These are phyloP conservation scores for Phytophthora meadii DNA, from an alignment of 352 stramenopile genomes.

Conservation along the genomic window DNA sequence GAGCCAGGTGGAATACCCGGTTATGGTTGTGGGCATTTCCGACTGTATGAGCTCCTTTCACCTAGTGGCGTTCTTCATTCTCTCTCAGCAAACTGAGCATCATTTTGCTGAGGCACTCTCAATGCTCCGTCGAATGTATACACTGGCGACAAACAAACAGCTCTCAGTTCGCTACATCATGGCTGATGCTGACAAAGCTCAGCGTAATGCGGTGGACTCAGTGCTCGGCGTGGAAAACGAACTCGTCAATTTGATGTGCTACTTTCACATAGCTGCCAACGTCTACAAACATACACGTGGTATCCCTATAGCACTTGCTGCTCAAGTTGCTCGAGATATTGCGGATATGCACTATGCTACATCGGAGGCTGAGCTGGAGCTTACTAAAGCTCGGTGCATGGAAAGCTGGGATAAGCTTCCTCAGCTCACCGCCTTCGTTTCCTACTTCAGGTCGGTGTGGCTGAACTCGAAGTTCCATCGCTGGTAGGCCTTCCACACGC, in stretches of 20 bases:
- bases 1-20: constrained; percentile 18
- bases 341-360: constrained; percentile 3
- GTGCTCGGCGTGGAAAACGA: constrained; percentile 6
- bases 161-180: neutral
- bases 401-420: neutral
- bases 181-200: constrained; percentile 6
- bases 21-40: constrained; percentile 18
- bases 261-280: constrained; percentile 1
- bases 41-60: constrained; percentile 29
- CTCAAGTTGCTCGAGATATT: neutral
- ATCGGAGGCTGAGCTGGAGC: neutral
- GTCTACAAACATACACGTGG: constrained; percentile 1
- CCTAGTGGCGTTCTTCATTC: constrained; percentile 23
- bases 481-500: constrained; percentile 9
- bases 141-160: too few relatives aligned
- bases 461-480: neutral
- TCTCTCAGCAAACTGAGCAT: constrained; percentile 6
- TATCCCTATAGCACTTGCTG: neutral
- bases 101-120: constrained; percentile 6
- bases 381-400: neutral
- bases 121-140: neutral
- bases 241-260: constrained; percentile 5
- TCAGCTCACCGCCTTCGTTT: neutral
- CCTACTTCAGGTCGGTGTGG: constrained; percentile 3
- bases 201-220: neutral